Conservation (phyloP, 768 basidiomycete species). For the Coprinellus aureogranulatus region DNA sequence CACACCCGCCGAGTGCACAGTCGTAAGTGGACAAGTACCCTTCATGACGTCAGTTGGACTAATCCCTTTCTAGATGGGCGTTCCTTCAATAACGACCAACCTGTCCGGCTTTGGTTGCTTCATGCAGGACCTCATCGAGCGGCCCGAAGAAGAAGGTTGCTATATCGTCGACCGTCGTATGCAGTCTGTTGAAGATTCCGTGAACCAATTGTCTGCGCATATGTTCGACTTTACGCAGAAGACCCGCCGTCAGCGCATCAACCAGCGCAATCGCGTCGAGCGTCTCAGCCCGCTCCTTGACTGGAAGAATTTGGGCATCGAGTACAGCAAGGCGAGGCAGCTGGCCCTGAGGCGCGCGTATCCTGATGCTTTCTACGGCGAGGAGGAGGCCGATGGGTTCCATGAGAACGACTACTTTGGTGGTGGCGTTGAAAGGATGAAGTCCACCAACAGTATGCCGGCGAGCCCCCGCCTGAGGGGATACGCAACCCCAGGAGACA, state of each 20-base stretch:
- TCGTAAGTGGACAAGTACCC: slow-evolving; percentile 56
- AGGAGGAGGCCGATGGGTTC: slow-evolving; percentile 44
- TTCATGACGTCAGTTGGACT: slow-evolving; percentile 13
- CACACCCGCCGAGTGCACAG: slow-evolving; percentile 98
- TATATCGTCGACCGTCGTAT: slow-evolving; percentile 93
- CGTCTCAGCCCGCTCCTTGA: slow-evolving; percentile 89
- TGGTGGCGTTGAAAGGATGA: slow-evolving; percentile 64
- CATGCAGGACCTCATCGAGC: slow-evolving; percentile 97
- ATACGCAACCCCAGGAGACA: slow-evolving; percentile 87
- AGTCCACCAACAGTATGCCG: slow-evolving; percentile 69
- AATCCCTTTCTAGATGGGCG: slow-evolving; percentile 73
- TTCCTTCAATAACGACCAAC: slow-evolving; percentile 96
- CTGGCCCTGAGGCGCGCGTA: slow-evolving; percentile 90
- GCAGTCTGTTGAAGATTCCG: slow-evolving; percentile 88
- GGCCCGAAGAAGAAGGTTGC: slow-evolving; percentile 90
- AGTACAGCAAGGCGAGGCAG: slow-evolving; percentile 94
- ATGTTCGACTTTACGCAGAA: slow-evolving; percentile 78
- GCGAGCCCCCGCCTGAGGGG: slow-evolving; percentile 87
- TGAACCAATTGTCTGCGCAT: slow-evolving; percentile 72
- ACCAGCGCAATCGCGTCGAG: slow-evolving; percentile 97
- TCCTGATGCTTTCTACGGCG: slow-evolving; percentile 84
- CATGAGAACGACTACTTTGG: slow-evolving; percentile 46
- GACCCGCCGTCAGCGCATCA: slow-evolving; percentile 94
- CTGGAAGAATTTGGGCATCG: slow-evolving; percentile 97
- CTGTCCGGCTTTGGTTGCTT: slow-evolving; percentile 97